Conservation (phyloP, 2,329 filamentous ascomycete species). For the Colletotrichum camelliae region DNA sequence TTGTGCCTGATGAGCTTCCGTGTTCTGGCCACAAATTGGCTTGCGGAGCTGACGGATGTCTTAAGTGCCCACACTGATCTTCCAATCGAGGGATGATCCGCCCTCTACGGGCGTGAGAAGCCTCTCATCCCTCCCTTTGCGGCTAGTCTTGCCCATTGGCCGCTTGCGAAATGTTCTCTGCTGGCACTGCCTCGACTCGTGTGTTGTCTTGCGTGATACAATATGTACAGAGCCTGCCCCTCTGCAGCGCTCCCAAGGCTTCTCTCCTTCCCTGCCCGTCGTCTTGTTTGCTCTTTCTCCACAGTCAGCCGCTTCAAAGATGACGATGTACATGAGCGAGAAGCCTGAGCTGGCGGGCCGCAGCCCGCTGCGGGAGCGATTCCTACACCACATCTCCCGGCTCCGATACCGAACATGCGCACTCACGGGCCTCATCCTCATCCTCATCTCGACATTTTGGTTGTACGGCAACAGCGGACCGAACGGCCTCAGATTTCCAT, state of each 20-base stretch:
- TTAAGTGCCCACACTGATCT: background rate
- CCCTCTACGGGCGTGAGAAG: background rate
- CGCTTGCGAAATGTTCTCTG: background rate
- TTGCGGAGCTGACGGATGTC: background rate
- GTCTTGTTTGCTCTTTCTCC: background rate
- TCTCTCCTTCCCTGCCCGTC: background rate
- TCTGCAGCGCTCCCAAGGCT: background rate
- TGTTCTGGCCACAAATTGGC: background rate
- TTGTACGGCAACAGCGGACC: background rate
- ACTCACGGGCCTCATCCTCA: background rate
- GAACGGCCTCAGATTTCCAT: background rate
- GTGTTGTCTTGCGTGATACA: background rate
- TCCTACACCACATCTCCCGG: background rate
- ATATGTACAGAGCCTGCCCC: background rate
- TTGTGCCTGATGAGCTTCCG: background rate
- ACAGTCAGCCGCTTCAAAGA: background rate
- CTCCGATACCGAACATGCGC: background rate
- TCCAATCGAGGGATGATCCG: background rate
- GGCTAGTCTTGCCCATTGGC: background rate
- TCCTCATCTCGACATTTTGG: background rate
- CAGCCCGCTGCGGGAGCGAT: background rate
- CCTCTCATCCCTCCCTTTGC: background rate
- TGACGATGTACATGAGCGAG: background rate
- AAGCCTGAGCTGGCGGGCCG: background rate
- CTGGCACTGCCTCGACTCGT: background rate